Conservation (phyloP, 202 grass and related monocot species). For the Digitaria exilis region DNA sequence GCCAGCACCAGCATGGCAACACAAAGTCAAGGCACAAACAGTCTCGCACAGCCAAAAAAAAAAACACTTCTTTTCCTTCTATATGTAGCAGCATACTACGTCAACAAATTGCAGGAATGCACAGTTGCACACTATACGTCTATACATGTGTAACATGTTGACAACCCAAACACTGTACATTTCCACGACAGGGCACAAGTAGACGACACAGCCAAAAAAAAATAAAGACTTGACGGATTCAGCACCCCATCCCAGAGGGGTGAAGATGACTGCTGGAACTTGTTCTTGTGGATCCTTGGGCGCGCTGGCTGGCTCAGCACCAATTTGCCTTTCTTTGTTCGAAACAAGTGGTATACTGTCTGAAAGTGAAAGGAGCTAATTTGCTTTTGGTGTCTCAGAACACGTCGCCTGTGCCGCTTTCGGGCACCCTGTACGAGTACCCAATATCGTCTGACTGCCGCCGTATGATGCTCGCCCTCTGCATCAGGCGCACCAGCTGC, state of each 20-base stretch:
- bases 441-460: slow-evolving; percentile 76
- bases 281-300: no score
- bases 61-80: neutral
- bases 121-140: neutral
- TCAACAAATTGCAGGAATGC: neutral
- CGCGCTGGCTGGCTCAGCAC: no score
- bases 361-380: no score
- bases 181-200: neutral
- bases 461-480: slow-evolving; percentile 71
- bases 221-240: no score
- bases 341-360: neutral
- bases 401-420: slow-evolving; percentile 24
- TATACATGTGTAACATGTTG: neutral
- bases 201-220: no score
- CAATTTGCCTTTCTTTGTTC: no score
- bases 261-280: no score
- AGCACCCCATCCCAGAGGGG: no score
- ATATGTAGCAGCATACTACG: neutral
- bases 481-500: slow-evolving; percentile 85
- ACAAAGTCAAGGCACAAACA: neutral
- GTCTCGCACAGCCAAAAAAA: neutral
- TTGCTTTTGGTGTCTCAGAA: neutral
- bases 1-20: neutral
- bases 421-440: slow-evolving; percentile 63
- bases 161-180: neutral